These are phyloP conservation scores for Rhizopus microsporus DNA, from an alignment of 371 early-diverging fungal genomes.

Conservation along the genomic window DNA sequence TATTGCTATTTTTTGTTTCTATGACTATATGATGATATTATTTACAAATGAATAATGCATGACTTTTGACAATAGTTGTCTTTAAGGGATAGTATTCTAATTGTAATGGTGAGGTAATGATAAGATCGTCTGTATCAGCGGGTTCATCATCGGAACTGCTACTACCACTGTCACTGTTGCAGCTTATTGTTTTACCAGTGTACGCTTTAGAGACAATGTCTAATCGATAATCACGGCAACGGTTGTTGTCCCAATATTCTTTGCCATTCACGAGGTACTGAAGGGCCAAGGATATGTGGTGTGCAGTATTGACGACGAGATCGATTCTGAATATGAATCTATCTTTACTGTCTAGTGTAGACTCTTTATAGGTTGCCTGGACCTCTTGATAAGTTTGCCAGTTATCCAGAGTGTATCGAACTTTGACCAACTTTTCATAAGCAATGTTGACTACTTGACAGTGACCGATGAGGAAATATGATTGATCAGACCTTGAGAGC, in stretches of 20 bases:
- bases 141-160: constrained; percentile 18
- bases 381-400: constrained; percentile 70
- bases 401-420: constrained; percentile 69
- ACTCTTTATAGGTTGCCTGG: constrained; percentile 54
- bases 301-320: constrained; percentile 6
- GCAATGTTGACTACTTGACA: constrained; percentile 78
- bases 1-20: background rate
- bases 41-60: background rate
- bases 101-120: background rate
- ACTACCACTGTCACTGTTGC: background rate
- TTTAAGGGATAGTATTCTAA: background rate
- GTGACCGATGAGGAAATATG: constrained; percentile 31
- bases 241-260: constrained; percentile 85
- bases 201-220: constrained; percentile 15
- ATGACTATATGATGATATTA: background rate
- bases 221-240: constrained; percentile 61
- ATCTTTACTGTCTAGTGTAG: constrained; percentile 40
- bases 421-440: constrained; percentile 71
- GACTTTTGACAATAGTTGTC: too few species aligned
- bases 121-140: background rate
- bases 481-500: too few species aligned
- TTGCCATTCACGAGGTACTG: constrained; percentile 57
- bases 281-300: constrained; percentile 23
- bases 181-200: constrained; percentile 3
- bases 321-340: constrained; percentile 32